These are phyloP conservation scores for Intubia oerlemansii DNA, from an alignment of 2,329 filamentous ascomycete genomes.

Conservation along the genomic window DNA sequence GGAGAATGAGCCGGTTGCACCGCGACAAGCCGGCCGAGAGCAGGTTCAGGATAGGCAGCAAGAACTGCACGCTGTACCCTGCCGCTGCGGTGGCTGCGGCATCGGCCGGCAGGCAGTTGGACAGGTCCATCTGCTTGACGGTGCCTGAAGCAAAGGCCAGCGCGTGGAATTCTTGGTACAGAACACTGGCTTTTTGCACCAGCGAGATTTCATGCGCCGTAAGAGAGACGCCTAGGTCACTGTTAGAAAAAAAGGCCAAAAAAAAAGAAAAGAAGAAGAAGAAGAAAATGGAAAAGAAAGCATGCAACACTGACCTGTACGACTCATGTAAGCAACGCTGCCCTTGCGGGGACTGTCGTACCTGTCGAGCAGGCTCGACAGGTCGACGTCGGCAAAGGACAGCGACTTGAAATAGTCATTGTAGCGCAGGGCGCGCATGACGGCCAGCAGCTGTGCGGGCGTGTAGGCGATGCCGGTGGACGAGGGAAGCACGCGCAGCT, in stretches of 20 bases:
- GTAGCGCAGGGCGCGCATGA: slow-evolving; percentile 32
- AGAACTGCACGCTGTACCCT: slow-evolving; percentile 12
- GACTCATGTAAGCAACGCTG: slow-evolving; percentile 27
- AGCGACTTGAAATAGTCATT: slow-evolving; percentile 37
- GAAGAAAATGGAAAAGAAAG: too few relatives aligned
- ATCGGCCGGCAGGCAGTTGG: slow-evolving; percentile 14
- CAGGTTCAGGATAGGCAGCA: slow-evolving; percentile 22
- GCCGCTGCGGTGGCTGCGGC: slow-evolving; percentile 1
- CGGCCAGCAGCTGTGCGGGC: slow-evolving; percentile 30
- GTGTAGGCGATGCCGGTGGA: slow-evolving; percentile 20
- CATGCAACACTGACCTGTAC: slow-evolving; percentile 26
- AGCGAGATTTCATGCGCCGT: slow-evolving; percentile 25
- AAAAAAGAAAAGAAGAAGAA: too few relatives aligned
- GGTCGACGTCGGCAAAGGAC: slow-evolving; percentile 30
- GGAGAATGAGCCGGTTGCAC: slow-evolving; percentile 28
- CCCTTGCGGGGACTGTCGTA: slow-evolving; percentile 24
- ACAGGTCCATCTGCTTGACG: slow-evolving; percentile 30
- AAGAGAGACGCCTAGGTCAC: slow-evolving; percentile 20
- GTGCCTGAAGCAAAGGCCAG: slow-evolving; percentile 33
- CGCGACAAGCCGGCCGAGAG: slow-evolving; percentile 20
- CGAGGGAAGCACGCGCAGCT: slow-evolving; percentile 28
- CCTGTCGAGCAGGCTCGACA: slow-evolving; percentile 18
- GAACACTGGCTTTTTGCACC: slow-evolving; percentile 24
- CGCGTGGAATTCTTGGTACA: slow-evolving; percentile 34
- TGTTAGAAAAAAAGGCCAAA: not conserved